These are phyloP conservation scores for Malbranchea zuffiana DNA, from an alignment of 2,329 filamentous ascomycete species.

Conservation along the genomic window DNA sequence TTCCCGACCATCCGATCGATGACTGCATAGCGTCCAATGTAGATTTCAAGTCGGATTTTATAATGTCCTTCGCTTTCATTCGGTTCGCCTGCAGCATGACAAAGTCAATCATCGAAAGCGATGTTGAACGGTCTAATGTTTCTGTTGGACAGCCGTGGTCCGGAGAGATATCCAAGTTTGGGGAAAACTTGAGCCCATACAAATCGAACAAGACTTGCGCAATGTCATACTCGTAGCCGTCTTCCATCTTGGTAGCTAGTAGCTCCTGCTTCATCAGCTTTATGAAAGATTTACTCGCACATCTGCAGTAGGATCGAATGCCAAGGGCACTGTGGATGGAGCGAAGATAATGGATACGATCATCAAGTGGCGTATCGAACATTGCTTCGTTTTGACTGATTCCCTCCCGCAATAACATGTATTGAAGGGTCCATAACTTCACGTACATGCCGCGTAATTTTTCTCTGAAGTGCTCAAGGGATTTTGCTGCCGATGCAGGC, in stretches of 20 bases:
- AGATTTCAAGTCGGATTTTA: constrained; percentile 79
- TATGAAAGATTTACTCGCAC: constrained; percentile 75
- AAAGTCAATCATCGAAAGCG: constrained; percentile 71
- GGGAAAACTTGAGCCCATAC: constrained; percentile 66
- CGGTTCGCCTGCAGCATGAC: constrained; percentile 69
- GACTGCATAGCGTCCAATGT: constrained; percentile 91
- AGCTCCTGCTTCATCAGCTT: constrained; percentile 82
- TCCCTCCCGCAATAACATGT: constrained; percentile 65
- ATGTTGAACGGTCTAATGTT: constrained; percentile 67
- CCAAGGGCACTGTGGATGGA: constrained; percentile 76
- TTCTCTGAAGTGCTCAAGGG: constrained; percentile 44
- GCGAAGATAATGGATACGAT: constrained; percentile 67
- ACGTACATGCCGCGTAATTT: constrained; percentile 80
- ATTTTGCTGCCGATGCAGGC: constrained; percentile 34
- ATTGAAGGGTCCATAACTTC: constrained; percentile 78
- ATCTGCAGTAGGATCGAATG: constrained; percentile 72
- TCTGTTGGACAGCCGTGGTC: constrained; percentile 74
- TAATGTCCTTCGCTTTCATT: constrained; percentile 79
- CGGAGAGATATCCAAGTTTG: constrained; percentile 53
- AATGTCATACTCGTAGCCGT: constrained; percentile 77
- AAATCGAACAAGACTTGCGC: constrained; percentile 76
- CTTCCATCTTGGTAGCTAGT: constrained; percentile 60
- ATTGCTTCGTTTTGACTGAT: constrained; percentile 54
- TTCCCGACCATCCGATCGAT: constrained; percentile 62
- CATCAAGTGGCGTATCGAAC: constrained; percentile 57